Percentiles rank a stretch among this genome's conserved stretches.
Conservation (phyloP, 2,329 filamentous ascomycete genomes). For the Thelonectria discophora region DNA sequence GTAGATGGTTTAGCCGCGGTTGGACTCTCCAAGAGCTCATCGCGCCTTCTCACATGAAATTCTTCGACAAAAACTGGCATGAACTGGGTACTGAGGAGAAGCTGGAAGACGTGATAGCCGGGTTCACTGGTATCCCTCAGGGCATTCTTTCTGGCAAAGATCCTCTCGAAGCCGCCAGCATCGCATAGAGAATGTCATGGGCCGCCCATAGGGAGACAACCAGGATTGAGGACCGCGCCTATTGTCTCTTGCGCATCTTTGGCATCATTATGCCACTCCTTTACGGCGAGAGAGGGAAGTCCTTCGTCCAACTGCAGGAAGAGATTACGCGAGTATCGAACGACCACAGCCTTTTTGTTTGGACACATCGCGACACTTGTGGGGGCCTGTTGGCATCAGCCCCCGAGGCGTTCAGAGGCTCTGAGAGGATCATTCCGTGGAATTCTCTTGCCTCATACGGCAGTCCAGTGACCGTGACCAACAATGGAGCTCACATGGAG, state of each 20-base stretch:
- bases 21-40: background rate
- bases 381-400: slow-evolving; percentile 1
- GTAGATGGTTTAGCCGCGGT: background rate
- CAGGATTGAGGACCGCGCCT: slow-evolving; percentile 41
- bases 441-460: slow-evolving; percentile 17
- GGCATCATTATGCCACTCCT: slow-evolving; percentile 45
- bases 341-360: slow-evolving; percentile 4
- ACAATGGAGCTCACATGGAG: slow-evolving; percentile 21
- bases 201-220: slow-evolving; percentile 39
- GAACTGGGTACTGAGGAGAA: background rate
- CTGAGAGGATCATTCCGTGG: slow-evolving; percentile 1
- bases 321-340: slow-evolving; percentile 37
- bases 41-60: background rate
- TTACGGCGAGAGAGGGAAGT: slow-evolving; percentile 38
- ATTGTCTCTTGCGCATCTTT: slow-evolving; percentile 45
- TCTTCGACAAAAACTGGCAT: background rate
- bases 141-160: background rate
- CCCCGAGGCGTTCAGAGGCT: slow-evolving; percentile 5
- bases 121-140: background rate
- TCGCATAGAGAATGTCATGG: slow-evolving; percentile 42
- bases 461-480: slow-evolving; percentile 17
- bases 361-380: background rate
- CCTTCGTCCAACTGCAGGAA: slow-evolving; percentile 43
- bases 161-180: background rate
- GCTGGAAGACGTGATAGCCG: background rate